Evolutionary conservation across 306 rosid species (phyloP).

Genomic region (Cicer judaicum): DNA sequence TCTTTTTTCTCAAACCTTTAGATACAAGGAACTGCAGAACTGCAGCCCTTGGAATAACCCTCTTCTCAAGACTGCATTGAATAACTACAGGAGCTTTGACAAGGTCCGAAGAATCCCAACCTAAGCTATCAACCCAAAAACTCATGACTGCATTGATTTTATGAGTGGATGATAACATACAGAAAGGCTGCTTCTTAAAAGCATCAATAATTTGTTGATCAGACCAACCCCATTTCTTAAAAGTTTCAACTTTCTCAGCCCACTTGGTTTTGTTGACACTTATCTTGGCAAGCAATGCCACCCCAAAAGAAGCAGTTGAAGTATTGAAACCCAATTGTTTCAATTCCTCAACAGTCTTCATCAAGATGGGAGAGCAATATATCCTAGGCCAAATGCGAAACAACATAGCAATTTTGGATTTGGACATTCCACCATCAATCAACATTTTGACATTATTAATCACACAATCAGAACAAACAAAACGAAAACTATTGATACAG

Average conservation of each 20-base stretch:
- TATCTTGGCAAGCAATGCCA: conserved; percentile 41
- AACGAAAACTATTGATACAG: too few relatives aligned
- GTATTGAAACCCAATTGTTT: conserved; percentile 47
- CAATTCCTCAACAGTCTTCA: too few relatives aligned
- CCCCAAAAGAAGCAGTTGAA: conserved; percentile 27
- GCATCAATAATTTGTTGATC: conserved; percentile 48
- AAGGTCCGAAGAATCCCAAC: conserved; percentile 39
- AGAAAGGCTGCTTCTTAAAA: conserved; percentile 45
- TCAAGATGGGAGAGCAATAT: too few relatives aligned
- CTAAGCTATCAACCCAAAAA: conserved; percentile 47
- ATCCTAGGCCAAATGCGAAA: neutral
- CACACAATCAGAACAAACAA: neutral
- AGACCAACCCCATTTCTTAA: conserved; percentile 62
- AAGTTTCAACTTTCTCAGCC: conserved; percentile 51
- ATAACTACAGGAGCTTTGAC: neutral
- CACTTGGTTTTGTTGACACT: conserved; percentile 42
- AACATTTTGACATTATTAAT: neutral
- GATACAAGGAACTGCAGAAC: conserved; percentile 45
- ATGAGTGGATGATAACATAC: conserved; percentile 44
- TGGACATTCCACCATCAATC: neutral
- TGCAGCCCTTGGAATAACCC: conserved; percentile 51
- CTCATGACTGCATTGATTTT: conserved; percentile 53
- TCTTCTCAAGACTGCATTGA: conserved; percentile 48
- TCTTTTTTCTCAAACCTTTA: conserved; percentile 46
- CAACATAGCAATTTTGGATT: neutral